Conservation (phyloP, 2,329 filamentous ascomycete species). For the Fusarium tricinctum region DNA sequence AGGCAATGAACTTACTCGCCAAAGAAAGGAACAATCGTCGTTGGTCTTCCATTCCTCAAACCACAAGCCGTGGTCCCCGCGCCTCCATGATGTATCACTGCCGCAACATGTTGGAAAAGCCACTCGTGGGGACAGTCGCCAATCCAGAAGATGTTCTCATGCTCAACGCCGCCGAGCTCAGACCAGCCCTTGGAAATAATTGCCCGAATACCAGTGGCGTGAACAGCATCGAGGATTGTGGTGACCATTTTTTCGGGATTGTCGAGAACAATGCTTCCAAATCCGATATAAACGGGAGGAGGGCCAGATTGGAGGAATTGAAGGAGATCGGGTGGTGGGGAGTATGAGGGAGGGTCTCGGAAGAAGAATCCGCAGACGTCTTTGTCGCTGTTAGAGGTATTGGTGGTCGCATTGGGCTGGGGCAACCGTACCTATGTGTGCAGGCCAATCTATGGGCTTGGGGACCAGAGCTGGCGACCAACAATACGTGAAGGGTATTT, state of each 20-base stretch:
- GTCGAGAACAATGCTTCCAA: constrained; percentile 80
- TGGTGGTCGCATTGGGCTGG: too few relatives aligned
- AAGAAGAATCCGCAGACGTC: constrained; percentile 76
- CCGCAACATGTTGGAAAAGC: constrained; percentile 75
- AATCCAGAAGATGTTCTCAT: constrained; percentile 70
- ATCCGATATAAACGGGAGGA: constrained; percentile 77
- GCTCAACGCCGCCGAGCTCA: constrained; percentile 72
- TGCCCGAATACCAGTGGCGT: constrained; percentile 73
- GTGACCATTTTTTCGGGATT: constrained; percentile 74
- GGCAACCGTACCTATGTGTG: constrained; percentile 63
- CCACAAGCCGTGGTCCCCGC: constrained; percentile 81
- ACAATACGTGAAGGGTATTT: constrained; percentile 82
- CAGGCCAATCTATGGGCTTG: constrained; percentile 75
- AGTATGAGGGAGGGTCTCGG: constrained; percentile 68
- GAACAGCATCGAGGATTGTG: constrained; percentile 76
- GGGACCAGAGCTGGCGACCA: constrained; percentile 79
- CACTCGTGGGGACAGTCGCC: constrained; percentile 81
- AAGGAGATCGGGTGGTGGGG: constrained; percentile 66
- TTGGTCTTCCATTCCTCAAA: constrained; percentile 75
- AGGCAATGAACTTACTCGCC: constrained; percentile 57
- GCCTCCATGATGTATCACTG: constrained; percentile 79
- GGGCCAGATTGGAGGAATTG: constrained; percentile 70
- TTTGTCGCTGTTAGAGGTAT: background rate
- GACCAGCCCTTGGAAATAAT: constrained; percentile 82
- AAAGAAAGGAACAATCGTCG: constrained; percentile 81